A percentile compares a stretch with the other conserved stretches of the same genome.
phyloP scores from a whole-genome alignment of 78 protist species.

The Ministeria vibrans region DNA sequence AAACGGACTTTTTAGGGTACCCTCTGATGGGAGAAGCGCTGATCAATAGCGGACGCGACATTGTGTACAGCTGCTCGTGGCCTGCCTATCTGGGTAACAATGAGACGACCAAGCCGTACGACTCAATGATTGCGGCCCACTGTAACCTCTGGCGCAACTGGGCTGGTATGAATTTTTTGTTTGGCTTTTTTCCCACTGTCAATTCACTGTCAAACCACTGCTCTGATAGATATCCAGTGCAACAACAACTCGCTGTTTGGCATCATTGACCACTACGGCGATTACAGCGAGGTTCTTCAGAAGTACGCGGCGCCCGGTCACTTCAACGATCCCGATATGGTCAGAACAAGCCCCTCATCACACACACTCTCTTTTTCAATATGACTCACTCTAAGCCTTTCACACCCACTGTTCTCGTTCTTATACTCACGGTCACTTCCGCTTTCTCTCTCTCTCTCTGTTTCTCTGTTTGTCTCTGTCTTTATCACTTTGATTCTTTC shows the following conservation, averaged over 20 bases:
- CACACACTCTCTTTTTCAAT: not conserved
- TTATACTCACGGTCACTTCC: not conserved
- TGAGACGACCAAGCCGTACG: not conserved
- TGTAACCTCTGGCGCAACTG: conserved; percentile 21
- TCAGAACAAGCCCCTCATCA: not conserved
- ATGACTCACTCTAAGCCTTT: not conserved
- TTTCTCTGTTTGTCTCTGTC: not conserved
- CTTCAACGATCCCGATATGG: conserved; percentile 6
- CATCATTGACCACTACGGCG: conserved; percentile 17
- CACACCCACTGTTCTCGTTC: not conserved
- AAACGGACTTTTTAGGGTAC: no score
- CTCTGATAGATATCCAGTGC: conserved; percentile 26
- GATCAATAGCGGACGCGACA: not conserved
- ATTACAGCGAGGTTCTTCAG: not conserved
- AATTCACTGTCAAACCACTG: no score
- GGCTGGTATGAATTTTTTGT: no score
- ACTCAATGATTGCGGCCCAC: not conserved
- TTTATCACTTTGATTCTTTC: not conserved
- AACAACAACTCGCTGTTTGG: not conserved
- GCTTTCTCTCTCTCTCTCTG: not conserved
- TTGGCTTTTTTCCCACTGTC: no score
- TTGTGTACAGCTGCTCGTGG: conserved; percentile 22
- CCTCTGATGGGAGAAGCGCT: conserved; percentile 10
- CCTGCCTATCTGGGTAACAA: conserved; percentile 11
- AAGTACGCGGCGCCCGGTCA: conserved; percentile 11